Conservation (phyloP, 2,329 filamentous ascomycete species). For the Taxawa tesnikishii region DNA sequence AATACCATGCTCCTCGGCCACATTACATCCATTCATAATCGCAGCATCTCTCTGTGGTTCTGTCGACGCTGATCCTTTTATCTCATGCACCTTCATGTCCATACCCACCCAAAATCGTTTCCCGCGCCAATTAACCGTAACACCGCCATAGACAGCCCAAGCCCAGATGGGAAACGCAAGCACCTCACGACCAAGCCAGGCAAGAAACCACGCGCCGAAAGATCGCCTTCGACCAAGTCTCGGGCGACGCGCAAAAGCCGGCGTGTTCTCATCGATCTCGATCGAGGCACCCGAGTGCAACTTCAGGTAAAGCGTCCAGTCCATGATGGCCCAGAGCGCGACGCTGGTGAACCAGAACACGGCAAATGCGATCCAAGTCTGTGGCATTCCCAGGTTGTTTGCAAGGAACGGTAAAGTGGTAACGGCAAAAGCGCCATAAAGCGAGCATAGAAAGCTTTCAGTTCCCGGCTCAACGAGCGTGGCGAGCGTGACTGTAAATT, state of each 20-base stretch:
- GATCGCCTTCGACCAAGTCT: slow-evolving; percentile 37
- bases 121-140: slow-evolving; percentile 78
- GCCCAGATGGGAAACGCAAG: slow-evolving; percentile 83
- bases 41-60: background rate
- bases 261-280: slow-evolving; percentile 59
- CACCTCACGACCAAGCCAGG: slow-evolving; percentile 75
- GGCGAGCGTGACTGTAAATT: slow-evolving; percentile 82
- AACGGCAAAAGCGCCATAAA: slow-evolving; percentile 66
- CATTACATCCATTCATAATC: background rate
- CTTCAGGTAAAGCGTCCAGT: slow-evolving; percentile 60
- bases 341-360: slow-evolving; percentile 56
- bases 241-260: slow-evolving; percentile 52
- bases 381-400: slow-evolving; percentile 38
- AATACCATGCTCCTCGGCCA: too few relatives aligned
- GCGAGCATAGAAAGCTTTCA: slow-evolving; percentile 73
- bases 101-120: slow-evolving; percentile 68
- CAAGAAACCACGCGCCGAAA: slow-evolving; percentile 60
- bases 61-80: too few relatives aligned
- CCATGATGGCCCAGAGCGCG: slow-evolving; percentile 57
- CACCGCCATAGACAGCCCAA: slow-evolving; percentile 79
- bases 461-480: slow-evolving; percentile 89
- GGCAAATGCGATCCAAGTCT: slow-evolving; percentile 56
- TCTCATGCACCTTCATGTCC: slow-evolving; percentile 65
- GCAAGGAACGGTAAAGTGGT: slow-evolving; percentile 60
- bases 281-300: slow-evolving; percentile 64